Evolutionary conservation across 805 yeast genomes (phyloP), one percentile per base, ranked within the genome.

Genomic region (Danielia oregonensis): DNA sequence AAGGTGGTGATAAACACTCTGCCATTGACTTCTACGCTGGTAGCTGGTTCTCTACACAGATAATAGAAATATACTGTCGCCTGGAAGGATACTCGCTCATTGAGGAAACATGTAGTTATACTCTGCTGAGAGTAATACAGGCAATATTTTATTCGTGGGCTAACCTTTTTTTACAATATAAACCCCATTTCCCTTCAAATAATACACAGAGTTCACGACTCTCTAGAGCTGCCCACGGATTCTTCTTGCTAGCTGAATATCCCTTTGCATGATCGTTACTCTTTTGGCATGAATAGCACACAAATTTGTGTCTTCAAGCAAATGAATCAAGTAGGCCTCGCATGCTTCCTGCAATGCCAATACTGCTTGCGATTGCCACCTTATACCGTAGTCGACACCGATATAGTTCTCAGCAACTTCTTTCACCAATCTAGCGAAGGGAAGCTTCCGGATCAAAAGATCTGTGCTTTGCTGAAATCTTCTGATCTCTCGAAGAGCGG

Each of bases 261-360:
- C 94, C 55, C 80, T 82, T 50, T 81, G 84, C 91, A 83, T 84
- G 22, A 84, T 82, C 0, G 94, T 84, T n/a, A 84, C 87, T 47
- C 94, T 62, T 51, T 79, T 82, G 1, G 88, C 89, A 57, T 84
- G 93, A 24, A 84, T 61, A 10, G 93, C 93, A 55, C 86, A 68
- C 24, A 83, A 54, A 48, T 84, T 84, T 3, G 89, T 83, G 53
- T 84, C 93, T 51, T 84, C 93, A 32, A 84, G 63, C 24, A 84
- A 59, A 35, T 83, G 83, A 9, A 83, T 80, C 40, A 84, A 55
- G 42, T 78, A 84, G 1, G 91, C 89, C 52, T 84, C 94, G 31
- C 84, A 72, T 1, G 91, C 91, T 52, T 84, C 94, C 52, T 84
- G 94, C 22, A 84, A 60, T 4, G 91, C 91, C 55, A 83, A 51